Evolutionary conservation across 2,329 filamentous ascomycete genomes (phyloP), one percentile per base, ranked within the genome.

Genomic region (Cladosporium sphaerospermum): DNA sequence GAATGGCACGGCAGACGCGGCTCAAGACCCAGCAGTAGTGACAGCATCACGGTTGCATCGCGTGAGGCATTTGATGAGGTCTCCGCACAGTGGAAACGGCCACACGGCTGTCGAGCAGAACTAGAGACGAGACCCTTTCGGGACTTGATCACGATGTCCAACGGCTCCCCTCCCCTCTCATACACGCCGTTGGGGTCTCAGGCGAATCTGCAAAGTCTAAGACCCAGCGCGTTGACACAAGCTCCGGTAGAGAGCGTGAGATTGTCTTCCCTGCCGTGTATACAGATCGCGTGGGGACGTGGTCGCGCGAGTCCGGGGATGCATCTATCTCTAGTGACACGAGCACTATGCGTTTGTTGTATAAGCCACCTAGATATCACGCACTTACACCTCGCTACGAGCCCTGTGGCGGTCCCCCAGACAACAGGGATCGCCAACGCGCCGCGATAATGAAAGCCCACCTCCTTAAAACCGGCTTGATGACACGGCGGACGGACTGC

Each of bases 351-450:
- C 33, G 13, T 32, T 34, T 18, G n/a, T 5, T 7, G 6, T 37
- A 36, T 13, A 46, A 23, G 19, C 31, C 45, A 41, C 47, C 36
- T 4, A 9, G 16, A 32, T 16, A 23, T 28, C 14, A 36, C 31
- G 31, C 36, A 16, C 47, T 50, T 37, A 44, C 36, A 32, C 11
- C 6, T 9, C 32, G 13, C 16, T 14, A 23, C 16, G 23, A 11
- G 16, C 40, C 32, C 28, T 34, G 40, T 34, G 48, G 48, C 48
- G 32, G 31, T 51, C 48, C 40, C 48, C 48, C 48, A 51, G 48
- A 51, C 40, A 19, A 51, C 40, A 51, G 32, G 41, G 40, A 23
- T 42, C 40, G 9, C 9, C 16, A 3, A 6, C 9, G 47, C 45
- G 16, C 34, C 16, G 39, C 11, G 31, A 18, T n/a, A 42, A 42